Percentiles rank a stretch among this genome's conserved stretches.
phyloP scores from a whole-genome alignment of 2,329 filamentous ascomycete genomes.

The Stagonosporopsis vannaccii region DNA sequence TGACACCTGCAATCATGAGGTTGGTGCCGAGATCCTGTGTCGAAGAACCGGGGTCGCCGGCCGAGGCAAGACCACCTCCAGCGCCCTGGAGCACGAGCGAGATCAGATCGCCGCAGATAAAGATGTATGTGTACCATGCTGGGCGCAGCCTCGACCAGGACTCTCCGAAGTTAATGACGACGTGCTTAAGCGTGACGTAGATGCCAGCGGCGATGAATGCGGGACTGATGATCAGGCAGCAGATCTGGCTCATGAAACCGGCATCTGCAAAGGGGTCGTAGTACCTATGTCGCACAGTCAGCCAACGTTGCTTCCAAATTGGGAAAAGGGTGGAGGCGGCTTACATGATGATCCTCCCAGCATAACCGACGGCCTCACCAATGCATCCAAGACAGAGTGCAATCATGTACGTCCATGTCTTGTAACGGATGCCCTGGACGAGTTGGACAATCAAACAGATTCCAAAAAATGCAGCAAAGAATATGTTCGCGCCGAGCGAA shows the following conservation, averaged over 20 bases:
- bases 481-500: slow-evolving; percentile 58
- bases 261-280: slow-evolving; percentile 59
- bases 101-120: slow-evolving; percentile 65
- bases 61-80: slow-evolving; percentile 65
- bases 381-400: slow-evolving; percentile 58
- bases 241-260: slow-evolving; percentile 63
- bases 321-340: not conserved
- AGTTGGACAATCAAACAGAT: slow-evolving; percentile 58
- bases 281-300: slow-evolving; percentile 17
- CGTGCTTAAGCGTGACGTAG: slow-evolving; percentile 64
- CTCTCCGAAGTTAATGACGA: slow-evolving; percentile 63
- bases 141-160: slow-evolving; percentile 40
- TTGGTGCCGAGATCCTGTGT: slow-evolving; percentile 57
- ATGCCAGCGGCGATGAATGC: slow-evolving; percentile 64
- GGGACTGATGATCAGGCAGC: slow-evolving; percentile 63
- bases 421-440: slow-evolving; percentile 58
- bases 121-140: slow-evolving; percentile 63
- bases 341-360: slow-evolving; percentile 61
- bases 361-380: slow-evolving; percentile 64
- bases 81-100: slow-evolving; percentile 66
- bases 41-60: slow-evolving; percentile 53
- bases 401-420: slow-evolving; percentile 64
- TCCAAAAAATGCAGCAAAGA: slow-evolving; percentile 62
- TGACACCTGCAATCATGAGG: slow-evolving; percentile 66
- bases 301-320: not conserved